Base-by-base conservation (phyloP, 75 land plant species). In the Azolla pinnata region DNA sequence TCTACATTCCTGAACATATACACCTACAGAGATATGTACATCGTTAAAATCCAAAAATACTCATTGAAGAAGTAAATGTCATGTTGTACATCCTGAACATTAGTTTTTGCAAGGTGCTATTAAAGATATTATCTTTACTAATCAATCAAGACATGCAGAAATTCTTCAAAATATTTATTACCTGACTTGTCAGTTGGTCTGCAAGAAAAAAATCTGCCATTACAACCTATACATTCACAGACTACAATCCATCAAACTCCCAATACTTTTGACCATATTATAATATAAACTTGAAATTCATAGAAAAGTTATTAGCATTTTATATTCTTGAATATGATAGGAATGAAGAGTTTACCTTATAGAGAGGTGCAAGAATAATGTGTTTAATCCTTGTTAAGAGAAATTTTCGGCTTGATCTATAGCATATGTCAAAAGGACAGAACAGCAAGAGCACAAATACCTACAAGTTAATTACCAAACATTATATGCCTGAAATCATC, bases 141-240 rank as follows among this genome's bases (percentile, higher is more conserved):
- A n/a, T n/a, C n/a, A n/a, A n/a, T n/a, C n/a, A n/a, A n/a, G n/a
- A n/a, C n/a, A n/a, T n/a, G n/a, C n/a, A n/a, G n/a, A n/a, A n/a
- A n/a, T n/a, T n/a, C n/a, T 30, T 1, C 14, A 21, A 12, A 20
- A 14, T n/a, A 24, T 23, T 2, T 35, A 4, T 4, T 61, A 91
- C 97, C 95, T 91, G 95, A 64, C 97, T 91, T 44, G 96, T 85
- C 10, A 91, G 78, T 47, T 91, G 97, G 70, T 91, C 97, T 33
- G 89, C 97, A 75, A 91, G 81, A 75, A 91, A 91, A 70, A 91
- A 91, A 57, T 91, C 97, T 21, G 83, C 84, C 89, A 91, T 81
- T n/a, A 84, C 83, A 29, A 91, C 95, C 91, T 86, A n/a, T n/a
- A n/a, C n/a, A n/a, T n/a, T n/a, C n/a, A n/a, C n/a, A n/a, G n/a